phyloP scores from a whole-genome alignment of 1,284 basidiomycete genomes.

The Ceratobasidium papillatum region DNA sequence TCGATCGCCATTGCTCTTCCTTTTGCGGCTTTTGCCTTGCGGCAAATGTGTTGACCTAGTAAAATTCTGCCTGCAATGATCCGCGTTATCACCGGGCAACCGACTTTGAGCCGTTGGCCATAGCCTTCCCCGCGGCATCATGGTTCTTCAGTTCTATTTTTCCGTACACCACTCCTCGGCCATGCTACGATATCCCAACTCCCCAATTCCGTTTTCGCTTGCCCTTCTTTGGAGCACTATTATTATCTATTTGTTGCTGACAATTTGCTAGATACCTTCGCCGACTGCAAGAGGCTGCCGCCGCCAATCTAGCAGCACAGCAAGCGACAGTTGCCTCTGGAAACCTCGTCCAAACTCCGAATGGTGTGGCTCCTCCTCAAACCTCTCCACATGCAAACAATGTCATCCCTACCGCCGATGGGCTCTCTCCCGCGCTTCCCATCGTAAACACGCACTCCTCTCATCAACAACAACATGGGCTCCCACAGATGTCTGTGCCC shows the following conservation, averaged over 20 bases:
- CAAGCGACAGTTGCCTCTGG: slow-evolving; percentile 50
- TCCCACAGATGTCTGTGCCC: slow-evolving; percentile 33
- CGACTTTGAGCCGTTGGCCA: slow-evolving; percentile 16
- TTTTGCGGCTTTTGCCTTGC: slow-evolving; percentile 29
- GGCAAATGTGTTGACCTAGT: slow-evolving; percentile 10
- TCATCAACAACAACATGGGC: slow-evolving; percentile 25
- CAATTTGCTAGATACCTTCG: slow-evolving; percentile 67
- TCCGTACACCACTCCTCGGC: slow-evolving; percentile 10
- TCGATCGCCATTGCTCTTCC: slow-evolving; percentile 15
- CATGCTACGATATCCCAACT: slow-evolving; percentile 1
- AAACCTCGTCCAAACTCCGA: slow-evolving; percentile 45
- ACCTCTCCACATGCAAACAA: slow-evolving; percentile 2
- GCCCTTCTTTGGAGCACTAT: slow-evolving; percentile 16
- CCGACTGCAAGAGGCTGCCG: slow-evolving; percentile 78
- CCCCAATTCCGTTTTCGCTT: slow-evolving; percentile 7
- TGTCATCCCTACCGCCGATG: slow-evolving; percentile 8
- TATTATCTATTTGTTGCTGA: slow-evolving; percentile 15
- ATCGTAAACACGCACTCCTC: background rate
- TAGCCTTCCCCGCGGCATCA: background rate
- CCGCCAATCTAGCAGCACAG: slow-evolving; percentile 63
- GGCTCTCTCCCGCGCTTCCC: slow-evolving; percentile 14
- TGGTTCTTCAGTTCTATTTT: slow-evolving; percentile 26
- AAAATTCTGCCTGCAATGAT: slow-evolving; percentile 31
- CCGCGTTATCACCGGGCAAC: slow-evolving; percentile 12
- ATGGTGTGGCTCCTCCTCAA: slow-evolving; percentile 7